These are phyloP conservation scores for Fusarium anguioides DNA, from an alignment of 2,329 filamentous ascomycete genomes.

Conservation along the genomic window DNA sequence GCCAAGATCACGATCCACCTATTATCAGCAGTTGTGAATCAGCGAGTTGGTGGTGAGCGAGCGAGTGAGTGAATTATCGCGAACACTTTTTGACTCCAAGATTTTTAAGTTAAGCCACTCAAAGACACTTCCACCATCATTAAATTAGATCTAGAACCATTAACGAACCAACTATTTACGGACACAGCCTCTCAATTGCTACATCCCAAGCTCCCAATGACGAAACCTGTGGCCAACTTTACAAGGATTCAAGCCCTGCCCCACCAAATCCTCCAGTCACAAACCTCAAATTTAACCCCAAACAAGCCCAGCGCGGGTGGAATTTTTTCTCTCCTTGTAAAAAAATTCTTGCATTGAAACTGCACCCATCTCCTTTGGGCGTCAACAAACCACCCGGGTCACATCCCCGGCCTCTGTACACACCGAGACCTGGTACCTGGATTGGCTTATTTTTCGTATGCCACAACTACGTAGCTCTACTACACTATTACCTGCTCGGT, in stretches of 20 bases:
- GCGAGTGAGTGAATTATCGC: too few species aligned
- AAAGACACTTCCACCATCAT: not conserved
- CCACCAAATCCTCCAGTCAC: slow-evolving; percentile 30
- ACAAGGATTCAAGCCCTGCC: slow-evolving; percentile 39
- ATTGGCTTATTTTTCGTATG: not conserved
- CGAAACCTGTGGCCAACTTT: slow-evolving; percentile 39
- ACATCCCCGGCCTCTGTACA: slow-evolving; percentile 6
- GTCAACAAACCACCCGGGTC: slow-evolving; percentile 5
- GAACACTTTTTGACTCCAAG: too few species aligned
- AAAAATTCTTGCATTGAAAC: slow-evolving; percentile 27
- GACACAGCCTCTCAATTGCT: not conserved
- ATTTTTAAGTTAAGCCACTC: not conserved
- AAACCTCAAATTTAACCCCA: not conserved
- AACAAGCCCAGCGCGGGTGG: slow-evolving; percentile 32
- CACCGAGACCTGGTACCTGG: slow-evolving; percentile 13
- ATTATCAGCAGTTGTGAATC: too few species aligned
- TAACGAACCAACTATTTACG: not conserved
- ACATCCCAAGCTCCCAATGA: slow-evolving; percentile 40
- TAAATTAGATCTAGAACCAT: too few species aligned
- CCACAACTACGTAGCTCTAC: slow-evolving; percentile 8
- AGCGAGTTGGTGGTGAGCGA: too few species aligned
- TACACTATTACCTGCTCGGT: not conserved
- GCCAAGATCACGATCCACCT: not conserved
- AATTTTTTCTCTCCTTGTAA: slow-evolving; percentile 2
- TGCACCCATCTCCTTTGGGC: slow-evolving; percentile 19